Percentiles rank a stretch among this genome's conserved stretches.
These are phyloP conservation scores for Colletotrichum orbiculare DNA, from an alignment of 2,329 filamentous ascomycete species.

Conservation along the genomic window DNA sequence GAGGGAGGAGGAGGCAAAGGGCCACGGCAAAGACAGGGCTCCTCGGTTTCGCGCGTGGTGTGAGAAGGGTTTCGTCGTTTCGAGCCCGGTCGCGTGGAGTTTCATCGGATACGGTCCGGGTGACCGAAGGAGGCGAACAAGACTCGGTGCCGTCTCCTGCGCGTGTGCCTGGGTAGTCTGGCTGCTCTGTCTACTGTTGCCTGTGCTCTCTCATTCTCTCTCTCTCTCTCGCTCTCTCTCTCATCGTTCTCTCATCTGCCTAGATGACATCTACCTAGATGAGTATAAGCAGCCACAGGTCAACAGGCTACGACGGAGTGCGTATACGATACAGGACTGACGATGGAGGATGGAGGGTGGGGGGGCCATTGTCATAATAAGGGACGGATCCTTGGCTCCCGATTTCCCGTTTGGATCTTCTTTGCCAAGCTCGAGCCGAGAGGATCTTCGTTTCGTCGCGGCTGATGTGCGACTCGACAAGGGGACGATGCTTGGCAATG, in stretches of 20 bases:
- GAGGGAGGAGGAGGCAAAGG: neutral
- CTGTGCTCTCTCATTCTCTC: no score
- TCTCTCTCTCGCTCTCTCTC: no score
- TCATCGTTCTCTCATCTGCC: no score
- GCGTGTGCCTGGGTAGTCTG: neutral
- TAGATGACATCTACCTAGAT: no score
- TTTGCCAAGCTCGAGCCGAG: slow-evolving; percentile 25
- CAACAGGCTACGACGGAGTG: neutral
- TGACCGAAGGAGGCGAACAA: slow-evolving; percentile 7
- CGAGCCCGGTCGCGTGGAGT: slow-evolving; percentile 21
- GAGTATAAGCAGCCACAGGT: no score
- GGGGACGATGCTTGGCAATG: slow-evolving; percentile 21
- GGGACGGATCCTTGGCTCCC: slow-evolving; percentile 13
- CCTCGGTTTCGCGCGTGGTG: slow-evolving; percentile 21
- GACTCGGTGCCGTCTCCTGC: neutral
- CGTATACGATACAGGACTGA: neutral
- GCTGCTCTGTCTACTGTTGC: no score
- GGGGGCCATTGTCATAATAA: slow-evolving; percentile 15
- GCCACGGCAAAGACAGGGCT: slow-evolving; percentile 5
- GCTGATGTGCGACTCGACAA: slow-evolving; percentile 18
- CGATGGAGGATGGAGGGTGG: neutral
- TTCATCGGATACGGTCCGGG: slow-evolving; percentile 32
- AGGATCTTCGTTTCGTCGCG: slow-evolving; percentile 27
- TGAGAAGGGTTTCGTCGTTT: slow-evolving; percentile 34
- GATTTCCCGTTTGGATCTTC: slow-evolving; percentile 21